Base-by-base conservation (phyloP, 2,329 filamentous ascomycete species). In the Aspergillus tanneri region DNA sequence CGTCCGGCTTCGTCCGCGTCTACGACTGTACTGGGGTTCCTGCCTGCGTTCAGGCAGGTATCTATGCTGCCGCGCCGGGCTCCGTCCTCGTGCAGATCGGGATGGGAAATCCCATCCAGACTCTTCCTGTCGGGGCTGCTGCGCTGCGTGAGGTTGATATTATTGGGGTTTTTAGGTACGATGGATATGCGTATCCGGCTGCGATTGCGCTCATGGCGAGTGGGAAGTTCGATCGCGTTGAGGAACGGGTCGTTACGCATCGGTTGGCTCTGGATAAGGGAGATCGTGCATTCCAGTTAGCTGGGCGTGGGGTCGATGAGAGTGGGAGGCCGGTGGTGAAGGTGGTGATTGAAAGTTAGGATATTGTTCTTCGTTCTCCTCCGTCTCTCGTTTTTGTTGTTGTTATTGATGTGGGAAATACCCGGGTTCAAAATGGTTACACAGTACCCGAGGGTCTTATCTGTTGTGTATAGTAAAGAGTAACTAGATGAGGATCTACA, bases 121-220 rank as follows among this genome's bases (percentile, higher is more conserved):
- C 76, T 4, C 63, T 81, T 5, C 78, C 77, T 2, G 71, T 80
- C 57, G 77, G 76, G 5, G 75, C 76, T 1, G 76, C 78, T n/a
- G 77, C 78, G 23, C 56, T 80, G 51, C 72, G 78, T 25, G 78
- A 81, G 61, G 76, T 81, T 5, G 78, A 81, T 59, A 73, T 81
- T 35, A 74, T 81, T 40, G 78, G 78, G n/a, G 77, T 80, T 5
- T 80, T 81, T 63, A 68, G 78, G 36, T 81, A 81, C 50, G 77
- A 78, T 58, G 67, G 64, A 2, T 71, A 75, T 56, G 77, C 76
- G 0, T 81, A 81, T 54, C 76, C 77, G 0, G 73, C 71, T n/a
- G 78, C 78, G 2, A 78, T 81, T 60, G 73, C 72, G 53, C 62
- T 81, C 53, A 64, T 80, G 54, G 75, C 72, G 2, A 76, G 75